Evolutionary conservation across 768 basidiomycete species (phyloP), one percentile per base, ranked within the genome.

Genomic region (Pholiota conissans): DNA sequence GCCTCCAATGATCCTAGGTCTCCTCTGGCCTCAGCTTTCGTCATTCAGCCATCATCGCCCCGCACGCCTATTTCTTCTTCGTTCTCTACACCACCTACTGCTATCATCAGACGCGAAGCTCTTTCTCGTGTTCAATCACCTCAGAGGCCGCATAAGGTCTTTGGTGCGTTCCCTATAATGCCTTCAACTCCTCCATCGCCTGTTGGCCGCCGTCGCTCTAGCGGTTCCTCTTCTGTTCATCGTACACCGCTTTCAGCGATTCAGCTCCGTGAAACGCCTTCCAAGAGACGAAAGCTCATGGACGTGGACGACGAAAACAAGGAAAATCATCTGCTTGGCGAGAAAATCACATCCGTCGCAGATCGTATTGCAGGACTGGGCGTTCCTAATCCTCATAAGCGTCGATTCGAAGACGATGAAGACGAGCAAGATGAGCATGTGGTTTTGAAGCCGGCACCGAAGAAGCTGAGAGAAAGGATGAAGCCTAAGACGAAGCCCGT

Each of bases 281-380:
- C 72, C 20, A 76, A 75, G 60, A 77, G 62, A 16, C 63, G 65
- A 20, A 55, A 59, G 35, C 37, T 65, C 24, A 53, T 58, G 54
- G 14, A 49, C 28, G 59, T 59, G 6, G 57, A 59, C 29, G 61
- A 64, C 69, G 70, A 84, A 0, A 71, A 86, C 67, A 90, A 90
- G 71, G 89, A 91, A 67, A 90, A 90, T 63, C 57, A 69, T 29
- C 27, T 42, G 18, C n/a, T 50, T 22, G 47, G 28, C 8, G 49
- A 5, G 7, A 49, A 55, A 28, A 27, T 68, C 73, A 47, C 74
- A 1, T 72, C 80, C 34, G 73, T 81, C 20, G 59, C 73, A 28
- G 84, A 87, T 56, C 77, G 80, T 28, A 75, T 82, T 47, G 76
- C 73, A 1, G 61, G 30, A 1, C 28, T 63, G 28, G 27, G 34